Base-by-base conservation (phyloP, 2,329 filamentous ascomycete species). In the Fusarium tanahbumbuense region DNA sequence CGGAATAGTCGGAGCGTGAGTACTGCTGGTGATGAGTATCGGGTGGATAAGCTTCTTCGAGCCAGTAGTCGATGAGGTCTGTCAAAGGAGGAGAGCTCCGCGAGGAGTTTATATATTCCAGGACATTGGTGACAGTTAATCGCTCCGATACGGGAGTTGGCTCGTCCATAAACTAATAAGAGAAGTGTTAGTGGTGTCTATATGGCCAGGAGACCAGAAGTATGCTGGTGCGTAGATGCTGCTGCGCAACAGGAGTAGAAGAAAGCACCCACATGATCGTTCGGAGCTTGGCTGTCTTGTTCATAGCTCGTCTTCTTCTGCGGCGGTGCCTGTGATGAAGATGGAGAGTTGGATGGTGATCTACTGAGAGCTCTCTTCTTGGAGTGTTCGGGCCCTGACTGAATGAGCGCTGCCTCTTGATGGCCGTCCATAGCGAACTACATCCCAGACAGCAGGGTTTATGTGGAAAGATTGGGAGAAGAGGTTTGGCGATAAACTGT, bases 341-440 rank as follows among this genome's bases (percentile, higher is more conserved):
- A 49, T n/a, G 25, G 34, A 10, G 46, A 49, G 5, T 22, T 4
- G 3, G 53, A 56, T 12, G 23, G 13, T n/a, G n/a, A 18, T 20
- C 32, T 68, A 10, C 60, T 54, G 44, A 27, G 20, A 3, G 32
- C 13, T 12, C 64, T 40, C 48, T 68, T 68, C 13, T 49, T 64
- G 6, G 42, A 27, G 16, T 42, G 11, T 22, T 44, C 18, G 12
- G n/a, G 27, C 12, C 6, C 9, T 12, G 11, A 9, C 13, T 54
- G 42, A 40, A 45, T 42, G 10, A 8, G 10, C 9, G 46, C 30
- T 44, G 7, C 15, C 32, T 45, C 15, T 13, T n/a, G 5, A 8
- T 15, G 12, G 11, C 18, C 16, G 11, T 53, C 48, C 65, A 68
- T 68, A 27, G 8, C 13, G 23, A 44, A 37, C 34, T 11, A 4